Evolutionary conservation across 1,284 basidiomycete genomes (phyloP).

Genomic region (Pyrrhoderma noxium): DNA sequence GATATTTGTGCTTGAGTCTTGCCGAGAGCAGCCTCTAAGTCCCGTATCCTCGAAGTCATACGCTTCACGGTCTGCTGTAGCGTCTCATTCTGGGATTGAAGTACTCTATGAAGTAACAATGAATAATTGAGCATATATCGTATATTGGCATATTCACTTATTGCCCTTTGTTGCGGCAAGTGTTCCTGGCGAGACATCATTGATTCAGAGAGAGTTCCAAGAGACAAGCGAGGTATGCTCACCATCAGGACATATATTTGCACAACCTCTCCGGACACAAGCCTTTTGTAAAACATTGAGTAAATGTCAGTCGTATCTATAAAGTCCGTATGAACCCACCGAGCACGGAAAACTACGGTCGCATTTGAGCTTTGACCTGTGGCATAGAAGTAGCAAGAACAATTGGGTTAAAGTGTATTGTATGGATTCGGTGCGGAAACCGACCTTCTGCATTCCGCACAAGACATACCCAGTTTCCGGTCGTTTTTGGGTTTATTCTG

Average conservation of each 20-base stretch:
- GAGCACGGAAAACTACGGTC: constrained; percentile 28
- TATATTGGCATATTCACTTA: constrained; percentile 27
- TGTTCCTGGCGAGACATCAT: constrained; percentile 30
- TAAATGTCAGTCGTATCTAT: neutral
- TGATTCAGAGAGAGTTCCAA: neutral
- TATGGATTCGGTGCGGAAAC: constrained; percentile 10
- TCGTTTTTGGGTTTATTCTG: constrained; percentile 5
- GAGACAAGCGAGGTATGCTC: constrained; percentile 11
- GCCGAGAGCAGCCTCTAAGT: constrained; percentile 14
- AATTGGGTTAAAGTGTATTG: too few species aligned
- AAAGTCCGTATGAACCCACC: neutral
- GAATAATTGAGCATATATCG: neutral
- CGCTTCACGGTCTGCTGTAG: constrained; percentile 14
- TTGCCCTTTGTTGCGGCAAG: constrained; percentile 48
- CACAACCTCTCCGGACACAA: constrained; percentile 45
- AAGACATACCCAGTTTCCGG: constrained; percentile 30
- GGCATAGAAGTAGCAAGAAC: constrained; percentile 3
- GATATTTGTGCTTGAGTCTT: constrained; percentile 15
- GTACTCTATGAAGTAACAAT: constrained; percentile 9
- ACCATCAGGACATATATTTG: constrained; percentile 47
- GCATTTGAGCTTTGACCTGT: constrained; percentile 49
- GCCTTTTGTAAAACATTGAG: constrained; percentile 28
- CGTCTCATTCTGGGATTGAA: constrained; percentile 17
- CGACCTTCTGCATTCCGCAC: constrained; percentile 46
- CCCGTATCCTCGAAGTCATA: constrained; percentile 11